These are phyloP conservation scores for Aspergillus uvarum DNA, from an alignment of 2,329 filamentous ascomycete genomes.

Conservation along the genomic window DNA sequence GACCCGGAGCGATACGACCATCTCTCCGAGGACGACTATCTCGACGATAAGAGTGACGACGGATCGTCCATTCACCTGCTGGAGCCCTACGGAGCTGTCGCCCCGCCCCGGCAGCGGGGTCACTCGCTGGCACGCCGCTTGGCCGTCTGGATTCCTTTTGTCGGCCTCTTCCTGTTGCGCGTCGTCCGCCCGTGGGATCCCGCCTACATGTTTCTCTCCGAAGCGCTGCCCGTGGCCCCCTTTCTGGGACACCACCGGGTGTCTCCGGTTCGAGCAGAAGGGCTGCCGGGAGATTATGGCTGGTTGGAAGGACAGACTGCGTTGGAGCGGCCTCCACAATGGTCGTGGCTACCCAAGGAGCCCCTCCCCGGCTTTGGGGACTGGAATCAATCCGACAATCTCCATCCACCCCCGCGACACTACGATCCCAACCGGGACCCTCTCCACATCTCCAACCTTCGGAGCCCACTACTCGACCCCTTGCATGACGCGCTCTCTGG, in stretches of 20 bases:
- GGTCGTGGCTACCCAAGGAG: conserved; percentile 28
- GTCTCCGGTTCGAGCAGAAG: conserved; percentile 21
- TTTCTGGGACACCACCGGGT: conserved; percentile 22
- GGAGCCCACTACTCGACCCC: conserved; percentile 27
- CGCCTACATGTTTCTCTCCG: conserved; percentile 29
- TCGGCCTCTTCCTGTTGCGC: conserved; percentile 27
- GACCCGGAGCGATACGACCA: conserved; percentile 27
- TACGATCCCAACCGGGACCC: conserved; percentile 43
- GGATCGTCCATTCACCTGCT: conserved; percentile 20
- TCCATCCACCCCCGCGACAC: conserved; percentile 15
- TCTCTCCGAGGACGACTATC: conserved; percentile 26
- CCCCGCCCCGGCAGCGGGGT: conserved; percentile 9
- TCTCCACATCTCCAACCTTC: conserved; percentile 43
- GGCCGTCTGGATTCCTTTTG: conserved; percentile 22
- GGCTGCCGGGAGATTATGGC: conserved; percentile 20
- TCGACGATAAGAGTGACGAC: conserved; percentile 26
- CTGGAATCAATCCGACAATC: conserved; percentile 17
- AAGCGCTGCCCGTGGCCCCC: conserved; percentile 23
- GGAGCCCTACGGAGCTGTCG: conserved; percentile 11
- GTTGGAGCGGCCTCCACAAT: conserved; percentile 20
- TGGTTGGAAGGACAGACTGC: conserved; percentile 23
- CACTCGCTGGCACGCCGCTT: conserved; percentile 17
- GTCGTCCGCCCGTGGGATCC: conserved; percentile 28
- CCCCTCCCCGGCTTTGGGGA: conserved; percentile 28
- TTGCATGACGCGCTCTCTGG: conserved; percentile 29